Evolutionary conservation across 108 stramenopile species (phyloP).

Genomic region (Cylindrotheca closterium): DNA sequence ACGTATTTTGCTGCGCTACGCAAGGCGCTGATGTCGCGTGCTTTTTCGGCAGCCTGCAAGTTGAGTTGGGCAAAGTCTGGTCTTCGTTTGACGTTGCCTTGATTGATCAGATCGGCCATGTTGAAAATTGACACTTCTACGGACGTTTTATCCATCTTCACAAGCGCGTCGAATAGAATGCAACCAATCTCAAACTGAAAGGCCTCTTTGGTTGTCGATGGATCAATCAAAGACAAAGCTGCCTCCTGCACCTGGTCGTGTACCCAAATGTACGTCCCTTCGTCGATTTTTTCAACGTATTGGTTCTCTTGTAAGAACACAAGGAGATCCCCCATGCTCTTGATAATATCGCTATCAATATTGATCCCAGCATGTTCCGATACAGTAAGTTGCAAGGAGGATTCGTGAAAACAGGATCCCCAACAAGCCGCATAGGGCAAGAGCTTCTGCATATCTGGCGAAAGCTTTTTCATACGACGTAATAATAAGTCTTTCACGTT

Average conservation of each 20-base stretch:
- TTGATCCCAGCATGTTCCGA: not conserved
- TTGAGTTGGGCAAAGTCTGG: conserved; percentile 20
- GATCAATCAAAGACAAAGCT: conserved; percentile 18
- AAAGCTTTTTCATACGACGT: conserved; percentile 26
- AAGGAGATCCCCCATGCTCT: not conserved
- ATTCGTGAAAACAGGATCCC: conserved; percentile 4
- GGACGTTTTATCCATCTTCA: not conserved
- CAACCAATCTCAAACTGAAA: conserved; percentile 1
- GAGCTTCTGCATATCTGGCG: not conserved
- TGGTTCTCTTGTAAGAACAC: not conserved
- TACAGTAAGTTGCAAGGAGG: not conserved
- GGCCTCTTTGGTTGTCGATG: not conserved
- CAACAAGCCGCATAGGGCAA: conserved; percentile 11
- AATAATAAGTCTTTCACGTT: conserved; percentile 34
- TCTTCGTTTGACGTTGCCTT: not conserved
- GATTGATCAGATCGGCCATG: conserved; percentile 14
- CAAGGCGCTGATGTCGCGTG: conserved; percentile 23
- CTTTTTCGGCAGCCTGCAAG: conserved; percentile 20
- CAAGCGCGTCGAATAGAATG: conserved; percentile 2
- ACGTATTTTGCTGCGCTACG: conserved; percentile 18
- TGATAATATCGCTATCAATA: not conserved
- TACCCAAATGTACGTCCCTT: conserved; percentile 28
- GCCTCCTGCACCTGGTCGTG: conserved; percentile 29
- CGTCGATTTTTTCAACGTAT: not conserved
- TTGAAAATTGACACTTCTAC: conserved; percentile 11